Evolutionary conservation across 129 eudicot genomes (phyloP).

Genomic region (Pittosporum tobira): DNA sequence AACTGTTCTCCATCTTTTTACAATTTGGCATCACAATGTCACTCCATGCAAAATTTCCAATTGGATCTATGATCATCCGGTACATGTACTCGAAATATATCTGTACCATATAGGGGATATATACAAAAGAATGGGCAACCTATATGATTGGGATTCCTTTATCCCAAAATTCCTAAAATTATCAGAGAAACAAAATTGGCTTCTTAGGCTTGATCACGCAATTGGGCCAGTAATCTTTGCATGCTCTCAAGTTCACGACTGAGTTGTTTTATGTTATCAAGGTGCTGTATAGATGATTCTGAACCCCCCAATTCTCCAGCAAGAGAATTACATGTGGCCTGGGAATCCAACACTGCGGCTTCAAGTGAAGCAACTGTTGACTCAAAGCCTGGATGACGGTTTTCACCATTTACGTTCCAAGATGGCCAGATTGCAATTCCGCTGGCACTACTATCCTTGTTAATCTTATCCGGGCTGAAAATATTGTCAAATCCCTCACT

Average conservation of each 20-base stretch:
- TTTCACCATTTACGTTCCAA: slow-evolving; percentile 20
- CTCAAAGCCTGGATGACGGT: slow-evolving; percentile 23
- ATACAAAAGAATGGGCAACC: slow-evolving; percentile 40
- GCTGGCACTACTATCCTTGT: slow-evolving; percentile 21
- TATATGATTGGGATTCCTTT: slow-evolving; percentile 11
- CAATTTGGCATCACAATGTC: neutral
- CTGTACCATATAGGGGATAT: slow-evolving; percentile 25
- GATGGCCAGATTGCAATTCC: slow-evolving; percentile 28
- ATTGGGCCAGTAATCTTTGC: slow-evolving; percentile 49
- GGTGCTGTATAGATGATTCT: slow-evolving; percentile 36
- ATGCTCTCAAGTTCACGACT: slow-evolving; percentile 54
- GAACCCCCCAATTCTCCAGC: slow-evolving; percentile 21
- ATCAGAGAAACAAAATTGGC: slow-evolving; percentile 12
- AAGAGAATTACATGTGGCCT: slow-evolving; percentile 58
- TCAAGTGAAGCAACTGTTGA: slow-evolving; percentile 58
- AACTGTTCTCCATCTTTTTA: too few species aligned
- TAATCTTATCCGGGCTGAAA: slow-evolving; percentile 35
- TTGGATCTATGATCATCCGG: slow-evolving; percentile 9
- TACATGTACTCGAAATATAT: slow-evolving; percentile 18
- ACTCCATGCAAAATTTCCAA: slow-evolving; percentile 23
- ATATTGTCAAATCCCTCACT: slow-evolving; percentile 63
- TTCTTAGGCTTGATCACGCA: slow-evolving; percentile 31
- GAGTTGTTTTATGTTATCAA: slow-evolving; percentile 45
- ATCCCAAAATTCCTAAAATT: slow-evolving; percentile 16
- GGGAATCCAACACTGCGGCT: slow-evolving; percentile 48